Evolutionary conservation across 176 grass and related monocot species (phyloP), one percentile per base, ranked within the genome.

Genomic region (Alopecurus myosuroides): DNA sequence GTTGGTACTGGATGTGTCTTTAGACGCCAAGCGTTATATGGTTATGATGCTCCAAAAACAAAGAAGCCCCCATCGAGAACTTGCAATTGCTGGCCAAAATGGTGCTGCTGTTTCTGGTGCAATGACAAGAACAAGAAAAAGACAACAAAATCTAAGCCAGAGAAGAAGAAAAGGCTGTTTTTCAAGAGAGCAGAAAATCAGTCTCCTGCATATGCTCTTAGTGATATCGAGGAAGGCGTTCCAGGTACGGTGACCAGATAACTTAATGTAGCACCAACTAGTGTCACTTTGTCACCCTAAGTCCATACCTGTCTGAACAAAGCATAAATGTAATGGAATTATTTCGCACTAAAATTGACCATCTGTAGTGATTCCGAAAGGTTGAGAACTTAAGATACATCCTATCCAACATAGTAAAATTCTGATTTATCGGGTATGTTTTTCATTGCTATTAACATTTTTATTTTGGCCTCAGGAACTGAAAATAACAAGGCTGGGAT

Each of bases 1-100:
- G 94, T 97, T 74, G 94, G 94, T 36, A 97, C 92, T 61, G 92
- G 94, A 67, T 97, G 92, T 84, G 92, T 90, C 84, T 97, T 97
- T 65, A 97, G 94, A 71, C 86, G 94, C 74, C 88, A 97, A 82
- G 94, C 94, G 5, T 84, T 97, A 29, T 97, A 97, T 36, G 94
- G 94, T 7, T 94, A 94, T 76, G 94, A 97, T 88, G 92, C 94
- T 53, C 63, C 63, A 33, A 67, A 36, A 67, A 67, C 63, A 67
- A 67, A 67, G 63, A 67, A 67, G 33, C 63, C 63, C 19, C 63
- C 63, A 33, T 67, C 63, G 36, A 67, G 63, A 33, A 67, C 63
- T 19, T 67, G 63, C 33, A 67, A 67, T 33, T 67, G 63, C 63
- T 67, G 63, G 63, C 63, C 63, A 67, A 67, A 67, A 33, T 67